These are phyloP conservation scores for Claviceps capensis DNA, from an alignment of 2,329 filamentous ascomycete species.

Conservation along the genomic window DNA sequence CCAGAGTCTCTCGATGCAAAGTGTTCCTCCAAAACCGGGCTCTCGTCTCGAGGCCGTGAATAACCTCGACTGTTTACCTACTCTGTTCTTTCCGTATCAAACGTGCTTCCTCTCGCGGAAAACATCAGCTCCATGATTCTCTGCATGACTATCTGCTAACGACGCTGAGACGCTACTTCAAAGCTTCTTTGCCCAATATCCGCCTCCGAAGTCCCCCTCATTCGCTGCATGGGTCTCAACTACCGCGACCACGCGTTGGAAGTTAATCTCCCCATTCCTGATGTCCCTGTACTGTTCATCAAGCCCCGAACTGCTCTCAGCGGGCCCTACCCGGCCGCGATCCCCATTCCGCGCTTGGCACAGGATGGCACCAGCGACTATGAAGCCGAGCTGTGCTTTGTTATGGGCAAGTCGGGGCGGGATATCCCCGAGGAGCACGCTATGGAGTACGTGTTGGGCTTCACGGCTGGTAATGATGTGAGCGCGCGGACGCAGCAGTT, in stretches of 20 bases:
- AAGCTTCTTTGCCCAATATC: conserved; percentile 21
- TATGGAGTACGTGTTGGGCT: conserved; percentile 25
- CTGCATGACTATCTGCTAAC: no score
- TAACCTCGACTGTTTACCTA: no score
- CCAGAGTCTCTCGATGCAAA: neutral
- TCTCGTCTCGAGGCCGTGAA: no score
- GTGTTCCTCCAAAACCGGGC: no score
- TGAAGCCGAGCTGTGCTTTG: conserved; percentile 25
- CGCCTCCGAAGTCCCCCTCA: conserved; percentile 21
- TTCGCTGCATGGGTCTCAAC: conserved; percentile 33
- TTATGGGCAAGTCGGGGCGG: conserved; percentile 26
- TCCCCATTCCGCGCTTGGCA: conserved; percentile 13
- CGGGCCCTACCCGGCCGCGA: conserved; percentile 17
- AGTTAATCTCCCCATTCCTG: conserved; percentile 22
- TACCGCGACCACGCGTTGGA: conserved; percentile 27
- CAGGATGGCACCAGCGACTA: conserved; percentile 24
- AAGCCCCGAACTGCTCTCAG: conserved; percentile 24
- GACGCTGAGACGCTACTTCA: no score
- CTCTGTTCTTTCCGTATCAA: no score
- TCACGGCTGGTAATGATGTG: conserved; percentile 26
- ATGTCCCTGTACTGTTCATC: conserved; percentile 23
- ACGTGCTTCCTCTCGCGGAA: no score
- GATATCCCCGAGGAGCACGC: conserved; percentile 24
- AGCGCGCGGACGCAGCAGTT: conserved; percentile 23
- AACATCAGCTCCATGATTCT: no score